A percentile compares a stretch with the other conserved stretches of the same genome.
phyloP scores from a whole-genome alignment of 2,329 filamentous ascomycete genomes.

The Dendryphion nanum region DNA sequence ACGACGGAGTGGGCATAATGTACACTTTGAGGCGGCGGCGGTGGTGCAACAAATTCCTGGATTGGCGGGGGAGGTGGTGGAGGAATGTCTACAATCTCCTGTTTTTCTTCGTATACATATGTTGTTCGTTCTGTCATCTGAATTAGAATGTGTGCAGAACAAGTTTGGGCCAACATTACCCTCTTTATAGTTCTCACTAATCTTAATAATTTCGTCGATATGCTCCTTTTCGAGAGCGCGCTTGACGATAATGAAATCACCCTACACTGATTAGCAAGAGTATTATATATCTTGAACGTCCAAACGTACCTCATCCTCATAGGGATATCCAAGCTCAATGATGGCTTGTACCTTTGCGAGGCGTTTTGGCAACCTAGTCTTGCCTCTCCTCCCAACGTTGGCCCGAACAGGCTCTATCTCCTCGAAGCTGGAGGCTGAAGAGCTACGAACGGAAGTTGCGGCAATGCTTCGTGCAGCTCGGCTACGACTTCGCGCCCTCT shows the following conservation, averaged over 20 bases:
- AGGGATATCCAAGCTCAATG: slow-evolving; percentile 82
- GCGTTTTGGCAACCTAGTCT: slow-evolving; percentile 80
- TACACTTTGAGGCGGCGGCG: slow-evolving; percentile 18
- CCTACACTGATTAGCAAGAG: slow-evolving; percentile 52
- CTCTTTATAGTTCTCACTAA: slow-evolving; percentile 71
- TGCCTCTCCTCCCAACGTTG: slow-evolving; percentile 63
- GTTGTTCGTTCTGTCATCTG: slow-evolving; percentile 32
- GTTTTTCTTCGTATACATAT: slow-evolving; percentile 34
- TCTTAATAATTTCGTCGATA: slow-evolving; percentile 82
- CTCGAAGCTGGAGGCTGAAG: slow-evolving; percentile 43
- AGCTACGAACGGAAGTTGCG: slow-evolving; percentile 32
- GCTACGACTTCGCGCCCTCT: slow-evolving; percentile 16
- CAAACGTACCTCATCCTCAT: slow-evolving; percentile 71
- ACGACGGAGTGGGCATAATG: not conserved
- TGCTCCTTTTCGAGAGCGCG: slow-evolving; percentile 85
- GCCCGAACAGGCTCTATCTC: slow-evolving; percentile 34
- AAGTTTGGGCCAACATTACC: no score
- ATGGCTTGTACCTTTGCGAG: slow-evolving; percentile 79
- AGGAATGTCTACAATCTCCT: slow-evolving; percentile 5
- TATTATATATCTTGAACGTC: no score
- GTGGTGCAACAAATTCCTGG: slow-evolving; percentile 12
- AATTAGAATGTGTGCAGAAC: no score
- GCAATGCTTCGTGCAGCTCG: slow-evolving; percentile 30
- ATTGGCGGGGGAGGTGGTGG: slow-evolving; percentile 7
- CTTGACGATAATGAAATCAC: slow-evolving; percentile 75